Conservation (phyloP, 176 grass and related monocot genomes). For the Sorghum bicolor region DNA sequence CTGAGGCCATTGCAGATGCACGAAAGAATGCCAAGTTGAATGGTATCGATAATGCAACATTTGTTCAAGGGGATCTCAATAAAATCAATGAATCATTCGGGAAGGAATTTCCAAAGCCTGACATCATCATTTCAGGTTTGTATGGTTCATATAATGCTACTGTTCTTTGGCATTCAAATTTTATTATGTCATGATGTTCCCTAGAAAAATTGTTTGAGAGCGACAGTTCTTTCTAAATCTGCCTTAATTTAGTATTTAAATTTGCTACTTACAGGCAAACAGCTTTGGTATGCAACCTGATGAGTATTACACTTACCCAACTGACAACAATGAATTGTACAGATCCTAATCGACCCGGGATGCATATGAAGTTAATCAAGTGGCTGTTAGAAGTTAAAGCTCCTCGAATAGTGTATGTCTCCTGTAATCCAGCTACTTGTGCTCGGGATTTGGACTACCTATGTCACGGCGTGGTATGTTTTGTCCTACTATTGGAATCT, state of each 20-base stretch:
- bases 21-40: slow-evolving; percentile 79
- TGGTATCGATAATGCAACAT: slow-evolving; percentile 80
- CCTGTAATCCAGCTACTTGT: slow-evolving; percentile 90
- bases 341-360: slow-evolving; percentile 94
- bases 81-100: slow-evolving; percentile 86
- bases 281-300: neutral
- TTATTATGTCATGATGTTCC: neutral
- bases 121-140: slow-evolving; percentile 90
- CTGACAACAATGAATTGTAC: slow-evolving; percentile 40
- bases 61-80: slow-evolving; percentile 93
- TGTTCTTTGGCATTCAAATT: slow-evolving; percentile 1
- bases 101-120: slow-evolving; percentile 83
- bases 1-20: slow-evolving; percentile 76
- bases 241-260: neutral
- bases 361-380: slow-evolving; percentile 98
- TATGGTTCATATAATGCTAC: neutral
- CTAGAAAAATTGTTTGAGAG: neutral
- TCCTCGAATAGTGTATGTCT: slow-evolving; percentile 75
- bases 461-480: slow-evolving; percentile 84
- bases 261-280: neutral
- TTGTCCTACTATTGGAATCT: neutral
- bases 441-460: slow-evolving; percentile 92
- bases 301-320: neutral
- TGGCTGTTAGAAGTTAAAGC: slow-evolving; percentile 85
- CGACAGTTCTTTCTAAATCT: neutral